These are phyloP conservation scores for Cyclostephanos tholiformis DNA, from an alignment of 108 stramenopile genomes.

Conservation along the genomic window DNA sequence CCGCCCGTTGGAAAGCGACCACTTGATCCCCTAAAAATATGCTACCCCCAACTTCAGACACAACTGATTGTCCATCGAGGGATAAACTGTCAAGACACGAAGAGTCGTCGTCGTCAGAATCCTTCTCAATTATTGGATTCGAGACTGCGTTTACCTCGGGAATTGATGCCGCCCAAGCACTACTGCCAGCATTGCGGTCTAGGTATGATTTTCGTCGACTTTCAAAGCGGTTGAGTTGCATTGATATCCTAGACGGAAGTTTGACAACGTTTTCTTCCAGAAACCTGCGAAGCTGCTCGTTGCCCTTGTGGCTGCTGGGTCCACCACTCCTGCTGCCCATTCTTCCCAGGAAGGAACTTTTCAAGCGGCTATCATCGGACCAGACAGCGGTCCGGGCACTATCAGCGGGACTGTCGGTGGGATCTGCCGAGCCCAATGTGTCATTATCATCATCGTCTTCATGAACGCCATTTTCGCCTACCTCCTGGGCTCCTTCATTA, in stretches of 20 bases:
- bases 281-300: constrained; percentile 50
- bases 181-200: constrained; percentile 38
- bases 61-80: constrained; percentile 47
- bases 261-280: constrained; percentile 59
- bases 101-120: constrained; percentile 41
- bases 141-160: constrained; percentile 31
- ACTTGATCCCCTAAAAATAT: constrained; percentile 56
- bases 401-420: constrained; percentile 52
- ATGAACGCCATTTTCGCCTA: constrained; percentile 20
- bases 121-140: constrained; percentile 44
- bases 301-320: constrained; percentile 26
- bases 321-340: constrained; percentile 18
- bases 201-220: constrained; percentile 51
- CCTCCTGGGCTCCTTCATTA: constrained; percentile 41
- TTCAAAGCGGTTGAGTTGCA: constrained; percentile 52
- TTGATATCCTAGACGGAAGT: constrained; percentile 66
- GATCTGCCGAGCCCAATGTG: constrained; percentile 46
- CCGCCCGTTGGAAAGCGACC: constrained; percentile 54
- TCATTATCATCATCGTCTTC: constrained; percentile 34
- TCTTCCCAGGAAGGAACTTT: constrained; percentile 19
- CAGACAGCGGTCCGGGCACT: constrained; percentile 51
- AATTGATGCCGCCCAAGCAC: neutral
- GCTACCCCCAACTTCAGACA: constrained; percentile 63
- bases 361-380: constrained; percentile 29
- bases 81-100: constrained; percentile 45